Conservation (phyloP, 1,284 basidiomycete genomes). For the Naganishia cerealis region DNA sequence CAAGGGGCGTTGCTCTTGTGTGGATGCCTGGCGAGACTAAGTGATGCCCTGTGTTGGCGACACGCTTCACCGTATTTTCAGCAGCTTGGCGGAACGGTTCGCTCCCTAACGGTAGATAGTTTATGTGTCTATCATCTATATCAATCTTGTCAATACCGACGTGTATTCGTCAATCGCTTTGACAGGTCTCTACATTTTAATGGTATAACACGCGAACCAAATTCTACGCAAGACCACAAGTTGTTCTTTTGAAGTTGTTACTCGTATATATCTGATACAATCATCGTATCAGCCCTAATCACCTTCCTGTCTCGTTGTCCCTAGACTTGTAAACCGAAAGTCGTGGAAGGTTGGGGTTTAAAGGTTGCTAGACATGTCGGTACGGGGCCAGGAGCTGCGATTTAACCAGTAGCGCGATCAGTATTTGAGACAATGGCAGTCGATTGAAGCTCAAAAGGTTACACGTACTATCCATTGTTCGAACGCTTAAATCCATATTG, state of each 20-base stretch:
- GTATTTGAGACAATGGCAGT: conserved; percentile 1
- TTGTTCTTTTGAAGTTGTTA: conserved; percentile 1
- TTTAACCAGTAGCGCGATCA: conserved; percentile 7
- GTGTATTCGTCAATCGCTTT: too few relatives aligned
- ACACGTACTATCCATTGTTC: conserved; percentile 69
- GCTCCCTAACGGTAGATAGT: too few relatives aligned
- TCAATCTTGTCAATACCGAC: too few relatives aligned
- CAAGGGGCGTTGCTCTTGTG: too few relatives aligned
- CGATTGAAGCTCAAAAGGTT: background rate
- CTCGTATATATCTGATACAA: conserved; percentile 5
- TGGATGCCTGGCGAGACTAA: too few relatives aligned
- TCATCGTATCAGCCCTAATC: background rate
- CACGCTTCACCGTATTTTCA: too few relatives aligned
- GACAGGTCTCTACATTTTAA: too few relatives aligned
- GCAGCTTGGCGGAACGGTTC: too few relatives aligned
- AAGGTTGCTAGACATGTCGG: conserved; percentile 39
- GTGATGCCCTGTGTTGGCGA: too few relatives aligned
- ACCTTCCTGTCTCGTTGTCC: conserved; percentile 1
- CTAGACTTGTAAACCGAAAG: background rate
- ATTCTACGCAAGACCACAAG: background rate
- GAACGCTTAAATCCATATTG: conserved; percentile 77
- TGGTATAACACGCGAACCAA: too few relatives aligned
- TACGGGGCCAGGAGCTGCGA: conserved; percentile 50
- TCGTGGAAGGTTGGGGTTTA: background rate
- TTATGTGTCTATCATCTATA: too few relatives aligned